Base-by-base conservation (phyloP, 2,329 filamentous ascomycete genomes). In the Emydomyces testavorans region DNA sequence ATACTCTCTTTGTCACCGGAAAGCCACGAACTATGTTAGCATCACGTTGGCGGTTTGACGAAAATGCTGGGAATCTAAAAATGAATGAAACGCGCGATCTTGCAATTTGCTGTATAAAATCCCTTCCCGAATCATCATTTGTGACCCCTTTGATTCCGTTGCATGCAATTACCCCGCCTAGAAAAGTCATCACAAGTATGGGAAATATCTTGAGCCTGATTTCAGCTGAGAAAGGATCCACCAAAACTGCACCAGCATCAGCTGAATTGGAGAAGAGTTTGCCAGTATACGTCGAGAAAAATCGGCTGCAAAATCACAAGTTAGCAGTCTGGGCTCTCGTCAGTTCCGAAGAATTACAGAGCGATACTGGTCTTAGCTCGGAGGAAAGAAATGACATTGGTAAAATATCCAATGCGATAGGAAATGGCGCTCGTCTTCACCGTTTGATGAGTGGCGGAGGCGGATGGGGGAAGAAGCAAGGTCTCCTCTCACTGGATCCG, bases 401-500 rank as follows among this genome's bases (percentile, higher is more conserved):
- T 36, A 48, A 56, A 44, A 42, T 67, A 26, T 48, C 52, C 28
- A 36, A 56, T 10, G 57, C 60, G 10, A 54, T 69, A 26, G 53
- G 51, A 4, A 53, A 53, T 15, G 65, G 66, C 11, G 63, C 63
- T 32, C 65, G 62, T 50, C 57, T 69, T 34, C 65, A 68, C 50
- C 65, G 63, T 39, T 65, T 69, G 21, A 61, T 69, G 57, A 68
- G 66, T 28, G 66, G 66, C 13, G 66, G 66, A 29, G 66, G 66
- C 34, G 66, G 66, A 50, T 69, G 66, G 66, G 66, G 66, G n/a
- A 69, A 69, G 54, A 69, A 69, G 52, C 64, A 67, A 46, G 66
- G 66, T 2, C 59, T 69, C 7, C 58, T 69, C 16, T 69, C 66
- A 1, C 50, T 69, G 4, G 66, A 69, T 49, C 66, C 65, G 7